Conservation (phyloP, 2,329 filamentous ascomycete genomes). For the Pseudocercospora fuligena region DNA sequence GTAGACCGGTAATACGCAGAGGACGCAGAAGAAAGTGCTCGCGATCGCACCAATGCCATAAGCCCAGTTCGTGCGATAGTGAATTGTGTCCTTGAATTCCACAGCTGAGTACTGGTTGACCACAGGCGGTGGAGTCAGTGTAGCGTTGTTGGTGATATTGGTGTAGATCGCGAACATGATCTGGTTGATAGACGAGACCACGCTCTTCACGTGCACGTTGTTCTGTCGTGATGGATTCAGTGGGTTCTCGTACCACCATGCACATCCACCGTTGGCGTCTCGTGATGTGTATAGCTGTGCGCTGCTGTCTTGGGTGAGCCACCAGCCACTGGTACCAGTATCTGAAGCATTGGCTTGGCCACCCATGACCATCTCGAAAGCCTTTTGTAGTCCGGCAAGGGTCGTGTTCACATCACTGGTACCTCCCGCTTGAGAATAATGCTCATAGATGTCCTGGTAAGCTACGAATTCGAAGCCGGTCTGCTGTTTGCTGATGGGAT, state of each 20-base stretch:
- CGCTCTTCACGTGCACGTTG: constrained; percentile 2
- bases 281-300: constrained; percentile 7
- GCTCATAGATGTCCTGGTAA: background rate
- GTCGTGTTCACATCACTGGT: background rate
- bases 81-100: constrained; percentile 21
- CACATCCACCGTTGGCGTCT: background rate
- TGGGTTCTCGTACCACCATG: constrained; percentile 8
- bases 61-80: constrained; percentile 35
- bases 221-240: background rate
- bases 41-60: constrained; percentile 39
- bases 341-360: constrained; percentile 18
- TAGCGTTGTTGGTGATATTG: constrained; percentile 2
- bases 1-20: constrained; percentile 40
- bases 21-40: constrained; percentile 38
- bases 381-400: constrained; percentile 21
- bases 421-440: background rate
- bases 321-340: background rate
- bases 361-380: constrained; percentile 20
- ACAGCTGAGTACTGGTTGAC: background rate
- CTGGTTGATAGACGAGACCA: constrained; percentile 6
- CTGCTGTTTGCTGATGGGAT: constrained; percentile 11
- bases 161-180: constrained; percentile 19
- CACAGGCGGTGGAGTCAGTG: background rate
- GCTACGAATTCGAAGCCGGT: constrained; percentile 1
- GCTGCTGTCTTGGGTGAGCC: constrained; percentile 11